Evolutionary conservation across 257 asterid genomes (phyloP).

Genomic region (Penstemon davidsonii): DNA sequence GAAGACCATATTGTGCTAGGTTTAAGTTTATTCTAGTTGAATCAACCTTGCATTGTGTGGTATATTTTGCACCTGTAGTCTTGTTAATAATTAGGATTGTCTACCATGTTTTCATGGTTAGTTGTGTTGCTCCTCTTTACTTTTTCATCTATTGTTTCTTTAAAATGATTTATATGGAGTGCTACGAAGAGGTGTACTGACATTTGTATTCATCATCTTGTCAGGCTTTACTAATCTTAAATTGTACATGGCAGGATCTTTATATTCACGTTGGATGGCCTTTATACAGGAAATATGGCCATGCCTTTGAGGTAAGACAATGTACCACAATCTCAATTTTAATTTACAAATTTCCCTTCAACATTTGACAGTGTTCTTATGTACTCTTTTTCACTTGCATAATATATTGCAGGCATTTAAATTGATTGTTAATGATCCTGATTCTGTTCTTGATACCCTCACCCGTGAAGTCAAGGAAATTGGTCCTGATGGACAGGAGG

Average conservation of each 20-base stretch:
- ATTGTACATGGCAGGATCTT: conserved; percentile 61
- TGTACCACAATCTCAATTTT: background rate
- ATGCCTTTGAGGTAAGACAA: conserved; percentile 88
- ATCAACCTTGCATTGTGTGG: background rate
- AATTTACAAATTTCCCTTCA: background rate
- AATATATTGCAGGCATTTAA: conserved; percentile 71
- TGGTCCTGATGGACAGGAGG: conserved; percentile 94
- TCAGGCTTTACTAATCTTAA: background rate
- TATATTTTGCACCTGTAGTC: too few relatives aligned
- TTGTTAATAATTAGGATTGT: too few relatives aligned
- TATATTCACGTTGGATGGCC: conserved; percentile 97
- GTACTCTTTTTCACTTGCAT: conserved; percentile 6
- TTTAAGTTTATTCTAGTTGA: background rate
- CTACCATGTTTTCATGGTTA: background rate
- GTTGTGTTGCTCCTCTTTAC: background rate
- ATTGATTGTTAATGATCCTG: conserved; percentile 81
- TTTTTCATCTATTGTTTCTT: background rate
- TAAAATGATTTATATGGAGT: too few relatives aligned
- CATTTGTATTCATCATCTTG: conserved; percentile 2
- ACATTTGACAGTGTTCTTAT: conserved; percentile 4
- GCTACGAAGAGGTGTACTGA: background rate
- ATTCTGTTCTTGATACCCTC: conserved; percentile 76
- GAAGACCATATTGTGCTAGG: background rate
- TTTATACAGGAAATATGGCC: conserved; percentile 85
- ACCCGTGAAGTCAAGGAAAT: conserved; percentile 92